Base-by-base conservation (phyloP, 345 rosid genomes). In the Citrus unshiu region DNA sequence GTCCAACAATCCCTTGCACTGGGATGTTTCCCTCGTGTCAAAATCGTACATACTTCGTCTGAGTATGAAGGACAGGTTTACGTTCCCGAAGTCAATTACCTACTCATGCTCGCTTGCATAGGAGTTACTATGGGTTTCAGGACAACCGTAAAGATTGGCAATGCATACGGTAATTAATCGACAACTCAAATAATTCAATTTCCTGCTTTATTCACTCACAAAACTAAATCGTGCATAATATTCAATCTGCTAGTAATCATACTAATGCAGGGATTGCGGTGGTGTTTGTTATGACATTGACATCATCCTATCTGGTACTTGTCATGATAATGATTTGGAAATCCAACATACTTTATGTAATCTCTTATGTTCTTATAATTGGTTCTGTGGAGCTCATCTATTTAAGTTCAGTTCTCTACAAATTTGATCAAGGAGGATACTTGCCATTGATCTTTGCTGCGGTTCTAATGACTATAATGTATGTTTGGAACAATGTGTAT, bases 401-500 rank as follows among this genome's bases (percentile, higher is more conserved):
- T 72, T 43, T 87, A 37, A 79, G 81, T 64, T 72, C 88, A 2
- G 77, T 78, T 14, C 69, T 83, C 8, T 85, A 81, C 88, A 90
- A 90, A 70, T 87, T 88, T 63, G 51, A 56, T 19, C 80, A 78
- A 16, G 88, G 92, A 76, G 90, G 90, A 4, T 90, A 88, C 60
- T 75, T 90, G 32, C 93, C 93, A 0, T 40, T 89, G 5, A 69
- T 78, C 0, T 86, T 90, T 56, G 84, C 85, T 8, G 25, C 70
- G 0, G 7, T 78, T 8, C 46, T 87, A 7, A 80, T 87, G 75
- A 30, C 74, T 0, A 29, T 87, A 9, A 90, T 89, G 91, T 87
- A 73, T 70, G 77, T 80, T 10, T 89, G 92, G 91, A 85, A 79
- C 40, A 39, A 81, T 30, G 94, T 84, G 1, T 79, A 86, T 37